phyloP scores from a whole-genome alignment of 768 basidiomycete species.

The Amanita rimosa region DNA sequence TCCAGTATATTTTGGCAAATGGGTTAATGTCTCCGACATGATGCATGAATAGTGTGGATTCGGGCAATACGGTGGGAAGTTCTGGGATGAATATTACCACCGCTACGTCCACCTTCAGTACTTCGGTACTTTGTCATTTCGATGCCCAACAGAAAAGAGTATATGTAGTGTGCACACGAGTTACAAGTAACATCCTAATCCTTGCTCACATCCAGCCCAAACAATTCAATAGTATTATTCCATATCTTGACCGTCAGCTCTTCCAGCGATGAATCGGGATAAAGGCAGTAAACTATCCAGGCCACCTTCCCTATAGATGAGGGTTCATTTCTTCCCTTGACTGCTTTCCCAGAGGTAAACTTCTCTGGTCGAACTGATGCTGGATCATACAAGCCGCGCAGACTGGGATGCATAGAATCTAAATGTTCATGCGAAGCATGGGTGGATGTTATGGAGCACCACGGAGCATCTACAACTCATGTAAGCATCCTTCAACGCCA shows the following conservation, averaged over 20 bases:
- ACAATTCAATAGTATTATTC: conserved; percentile 53
- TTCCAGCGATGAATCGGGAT: conserved; percentile 34
- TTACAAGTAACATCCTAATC: background rate
- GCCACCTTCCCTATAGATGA: conserved; percentile 55
- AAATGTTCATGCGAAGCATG: conserved; percentile 49
- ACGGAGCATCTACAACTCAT: conserved; percentile 49
- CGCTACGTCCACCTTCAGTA: too few relatives aligned
- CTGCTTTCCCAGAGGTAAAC: conserved; percentile 44
- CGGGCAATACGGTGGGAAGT: background rate
- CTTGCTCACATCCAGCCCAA: conserved; percentile 33
- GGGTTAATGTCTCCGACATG: background rate
- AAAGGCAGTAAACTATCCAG: conserved; percentile 49
- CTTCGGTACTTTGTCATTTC: too few relatives aligned
- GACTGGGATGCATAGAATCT: conserved; percentile 30
- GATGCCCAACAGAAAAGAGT: too few relatives aligned
- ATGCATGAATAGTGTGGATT: too few relatives aligned
- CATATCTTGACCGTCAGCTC: conserved; percentile 45
- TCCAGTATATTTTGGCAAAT: background rate
- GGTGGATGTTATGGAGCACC: conserved; percentile 59
- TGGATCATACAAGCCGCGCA: conserved; percentile 42
- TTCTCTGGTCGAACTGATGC: conserved; percentile 41
- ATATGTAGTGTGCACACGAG: too few relatives aligned
- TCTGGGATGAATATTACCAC: too few relatives aligned
- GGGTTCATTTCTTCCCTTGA: conserved; percentile 77
- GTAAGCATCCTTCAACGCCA: background rate